Conservation (phyloP, 2,329 filamentous ascomycete genomes). For the Alternaria brassicicola region DNA sequence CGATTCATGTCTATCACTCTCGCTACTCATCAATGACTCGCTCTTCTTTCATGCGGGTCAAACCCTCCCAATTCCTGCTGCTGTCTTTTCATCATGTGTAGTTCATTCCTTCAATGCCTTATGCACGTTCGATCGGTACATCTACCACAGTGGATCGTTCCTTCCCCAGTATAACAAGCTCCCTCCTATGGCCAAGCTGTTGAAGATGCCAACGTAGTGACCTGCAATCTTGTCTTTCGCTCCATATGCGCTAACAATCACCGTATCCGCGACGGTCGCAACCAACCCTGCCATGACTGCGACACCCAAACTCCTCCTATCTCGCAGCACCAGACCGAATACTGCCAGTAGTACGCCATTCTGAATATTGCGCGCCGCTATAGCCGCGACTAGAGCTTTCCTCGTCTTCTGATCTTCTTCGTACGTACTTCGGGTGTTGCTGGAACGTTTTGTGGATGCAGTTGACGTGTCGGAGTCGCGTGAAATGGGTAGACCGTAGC, state of each 20-base stretch:
- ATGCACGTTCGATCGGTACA: not conserved
- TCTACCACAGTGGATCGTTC: conserved; percentile 26
- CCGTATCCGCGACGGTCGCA: conserved; percentile 28
- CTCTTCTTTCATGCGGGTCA: not conserved
- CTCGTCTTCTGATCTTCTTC: conserved; percentile 27
- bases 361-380: conserved; percentile 33
- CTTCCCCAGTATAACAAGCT: conserved; percentile 32
- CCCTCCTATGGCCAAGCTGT: conserved; percentile 30
- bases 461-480: not conserved
- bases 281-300: conserved; percentile 29
- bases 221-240: conserved; percentile 28
- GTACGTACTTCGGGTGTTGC: not conserved
- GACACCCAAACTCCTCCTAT: conserved; percentile 30
- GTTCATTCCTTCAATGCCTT: not conserved
- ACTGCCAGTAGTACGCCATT: conserved; percentile 27
- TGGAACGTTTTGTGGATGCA: conserved; percentile 6
- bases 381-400: conserved; percentile 29
- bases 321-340: conserved; percentile 28
- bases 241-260: conserved; percentile 30
- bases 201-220: conserved; percentile 32
- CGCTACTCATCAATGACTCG: not conserved
- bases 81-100: not conserved
- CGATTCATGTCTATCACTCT: not conserved
- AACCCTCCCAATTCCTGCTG: not conserved
- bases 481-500: conserved; percentile 24